Evolutionary conservation across 2,329 filamentous ascomycete genomes (phyloP).

Genomic region (Cercospora berteroae): DNA sequence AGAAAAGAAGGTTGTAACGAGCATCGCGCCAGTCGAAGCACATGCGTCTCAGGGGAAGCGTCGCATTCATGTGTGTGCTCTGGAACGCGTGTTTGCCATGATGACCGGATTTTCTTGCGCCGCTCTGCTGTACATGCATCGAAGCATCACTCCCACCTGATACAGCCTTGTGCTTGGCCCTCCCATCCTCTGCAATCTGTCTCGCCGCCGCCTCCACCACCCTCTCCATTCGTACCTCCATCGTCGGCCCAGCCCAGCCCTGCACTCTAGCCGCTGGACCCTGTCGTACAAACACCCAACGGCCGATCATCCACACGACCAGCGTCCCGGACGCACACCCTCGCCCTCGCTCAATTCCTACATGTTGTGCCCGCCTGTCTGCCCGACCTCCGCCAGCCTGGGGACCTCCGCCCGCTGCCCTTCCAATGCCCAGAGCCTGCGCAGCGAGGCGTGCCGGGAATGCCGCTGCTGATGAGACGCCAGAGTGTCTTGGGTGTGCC

Average conservation of each 20-base stretch:
- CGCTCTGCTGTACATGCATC: not conserved
- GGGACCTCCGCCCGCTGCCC: not conserved
- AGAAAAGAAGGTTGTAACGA: not conserved
- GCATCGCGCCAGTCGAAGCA: not conserved
- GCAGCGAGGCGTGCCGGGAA: constrained; percentile 30
- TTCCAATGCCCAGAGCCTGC: constrained; percentile 22
- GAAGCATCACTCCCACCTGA: not conserved
- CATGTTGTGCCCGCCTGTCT: not conserved
- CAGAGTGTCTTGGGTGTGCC: constrained; percentile 45
- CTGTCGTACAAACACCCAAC: not conserved
- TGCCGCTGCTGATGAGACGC: constrained; percentile 42
- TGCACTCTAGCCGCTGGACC: constrained; percentile 1
- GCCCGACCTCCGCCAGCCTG: not conserved
- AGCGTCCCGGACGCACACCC: not conserved
- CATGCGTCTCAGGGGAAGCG: not conserved
- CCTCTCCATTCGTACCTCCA: not conserved
- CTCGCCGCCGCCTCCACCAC: not conserved
- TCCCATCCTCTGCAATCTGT: not conserved
- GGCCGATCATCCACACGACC: constrained; percentile 8
- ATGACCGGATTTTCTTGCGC: not conserved
- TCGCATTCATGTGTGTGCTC: not conserved
- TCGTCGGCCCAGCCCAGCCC: not conserved
- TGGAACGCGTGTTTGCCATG: not conserved
- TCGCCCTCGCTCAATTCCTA: not conserved
- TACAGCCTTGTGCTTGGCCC: not conserved